These are phyloP conservation scores for Graphilbum sp. DNA, from an alignment of 2,329 filamentous ascomycete species.

Conservation along the genomic window DNA sequence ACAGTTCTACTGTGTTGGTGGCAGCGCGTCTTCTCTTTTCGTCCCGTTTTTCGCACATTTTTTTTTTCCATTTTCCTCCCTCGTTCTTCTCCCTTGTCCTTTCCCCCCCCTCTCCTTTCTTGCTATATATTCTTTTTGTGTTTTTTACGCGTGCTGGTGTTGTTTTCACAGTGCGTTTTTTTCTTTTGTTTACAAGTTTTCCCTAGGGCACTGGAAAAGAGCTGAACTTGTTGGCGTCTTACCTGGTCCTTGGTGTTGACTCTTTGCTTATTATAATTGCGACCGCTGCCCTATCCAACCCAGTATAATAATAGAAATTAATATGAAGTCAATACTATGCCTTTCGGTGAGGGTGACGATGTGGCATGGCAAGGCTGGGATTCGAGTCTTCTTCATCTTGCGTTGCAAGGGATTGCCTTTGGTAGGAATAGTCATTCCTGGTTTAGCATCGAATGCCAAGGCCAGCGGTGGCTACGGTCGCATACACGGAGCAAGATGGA, in stretches of 20 bases:
- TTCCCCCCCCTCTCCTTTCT: background rate
- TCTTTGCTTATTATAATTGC: background rate
- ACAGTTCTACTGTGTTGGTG: background rate
- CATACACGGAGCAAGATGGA: too few relatives aligned
- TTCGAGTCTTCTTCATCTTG: too few relatives aligned
- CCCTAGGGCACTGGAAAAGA: background rate
- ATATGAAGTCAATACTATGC: background rate
- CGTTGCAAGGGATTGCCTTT: too few relatives aligned
- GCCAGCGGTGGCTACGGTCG: too few relatives aligned
- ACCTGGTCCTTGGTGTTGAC: background rate
- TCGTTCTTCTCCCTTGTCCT: constrained; percentile 2
- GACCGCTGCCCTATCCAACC: background rate
- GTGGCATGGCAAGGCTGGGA: too few relatives aligned
- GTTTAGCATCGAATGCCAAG: background rate
- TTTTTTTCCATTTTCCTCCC: constrained; percentile 1
- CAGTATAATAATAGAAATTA: background rate
- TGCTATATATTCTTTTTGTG: background rate
- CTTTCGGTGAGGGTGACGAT: too few relatives aligned
- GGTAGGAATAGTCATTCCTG: too few relatives aligned
- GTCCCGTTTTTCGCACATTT: constrained; percentile 2
- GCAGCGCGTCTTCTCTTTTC: background rate
- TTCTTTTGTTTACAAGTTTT: constrained; percentile 3
- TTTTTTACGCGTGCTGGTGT: background rate
- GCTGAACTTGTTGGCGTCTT: background rate
- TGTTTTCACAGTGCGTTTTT: background rate